Evolutionary conservation across 2,329 filamentous ascomycete genomes (phyloP).

Genomic region (Hypoxylon sp.): DNA sequence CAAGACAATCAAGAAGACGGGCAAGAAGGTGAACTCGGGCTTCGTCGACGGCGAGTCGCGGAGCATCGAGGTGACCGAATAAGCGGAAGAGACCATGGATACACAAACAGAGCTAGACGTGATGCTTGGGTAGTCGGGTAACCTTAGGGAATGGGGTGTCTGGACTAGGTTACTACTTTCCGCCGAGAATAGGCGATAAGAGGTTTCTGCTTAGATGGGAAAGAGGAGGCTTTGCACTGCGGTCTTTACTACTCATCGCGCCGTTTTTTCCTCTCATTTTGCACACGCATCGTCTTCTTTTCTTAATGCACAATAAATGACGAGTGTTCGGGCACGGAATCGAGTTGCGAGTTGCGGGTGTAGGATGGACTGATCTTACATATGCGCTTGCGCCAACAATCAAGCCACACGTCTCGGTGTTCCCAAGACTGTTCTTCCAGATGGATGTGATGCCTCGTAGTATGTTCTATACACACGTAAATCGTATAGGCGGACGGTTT

Average conservation of each 20-base stretch:
- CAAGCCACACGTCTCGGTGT: constrained; percentile 4
- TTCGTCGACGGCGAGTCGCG: constrained; percentile 74
- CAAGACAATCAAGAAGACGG: constrained; percentile 92
- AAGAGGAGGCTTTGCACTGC: not conserved
- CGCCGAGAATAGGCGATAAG: too few species aligned
- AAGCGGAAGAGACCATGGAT: constrained; percentile 4
- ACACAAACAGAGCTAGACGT: not conserved
- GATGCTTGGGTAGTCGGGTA: not conserved
- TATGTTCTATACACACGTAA: not conserved
- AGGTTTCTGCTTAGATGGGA: not conserved
- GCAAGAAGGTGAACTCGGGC: constrained; percentile 87
- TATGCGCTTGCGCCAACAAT: constrained; percentile 18
- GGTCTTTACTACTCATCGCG: not conserved
- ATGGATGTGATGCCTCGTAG: not conserved
- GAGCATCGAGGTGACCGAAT: constrained; percentile 61
- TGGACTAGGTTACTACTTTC: not conserved
- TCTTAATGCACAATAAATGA: not conserved
- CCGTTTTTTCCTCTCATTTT: not conserved
- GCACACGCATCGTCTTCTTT: not conserved
- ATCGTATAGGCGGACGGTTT: not conserved
- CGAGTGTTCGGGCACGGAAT: not conserved
- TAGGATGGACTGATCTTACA: constrained; percentile 19
- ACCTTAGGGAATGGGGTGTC: too few species aligned
- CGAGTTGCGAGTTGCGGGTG: not conserved
- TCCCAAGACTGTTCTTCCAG: constrained; percentile 1